These are phyloP conservation scores for Vaccinium vitisidaea DNA, from an alignment of 148 eudicot genomes.

Conservation along the genomic window DNA sequence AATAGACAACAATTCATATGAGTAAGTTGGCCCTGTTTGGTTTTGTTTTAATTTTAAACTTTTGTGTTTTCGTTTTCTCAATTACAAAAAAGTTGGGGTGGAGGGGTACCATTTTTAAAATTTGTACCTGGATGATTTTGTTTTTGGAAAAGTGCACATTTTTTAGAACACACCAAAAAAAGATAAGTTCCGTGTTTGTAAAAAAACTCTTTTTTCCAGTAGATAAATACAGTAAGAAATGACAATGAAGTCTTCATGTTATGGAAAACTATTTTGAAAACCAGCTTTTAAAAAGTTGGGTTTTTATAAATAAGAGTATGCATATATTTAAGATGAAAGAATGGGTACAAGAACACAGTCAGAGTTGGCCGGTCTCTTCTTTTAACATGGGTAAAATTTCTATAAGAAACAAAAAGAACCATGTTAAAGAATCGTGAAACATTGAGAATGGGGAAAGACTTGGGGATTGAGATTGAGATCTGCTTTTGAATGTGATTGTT, in stretches of 20 bases:
- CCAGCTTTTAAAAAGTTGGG: neutral
- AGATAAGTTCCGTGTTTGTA: neutral
- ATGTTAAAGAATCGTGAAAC: constrained; percentile 12
- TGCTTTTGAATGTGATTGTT: constrained; percentile 20
- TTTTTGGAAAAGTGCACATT: neutral
- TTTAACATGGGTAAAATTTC: neutral
- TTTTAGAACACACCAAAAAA: neutral
- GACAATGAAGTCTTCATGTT: neutral
- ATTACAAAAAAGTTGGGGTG: no score
- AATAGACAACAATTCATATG: neutral
- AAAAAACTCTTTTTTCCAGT: neutral
- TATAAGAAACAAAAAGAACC: neutral
- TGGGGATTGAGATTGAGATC: constrained; percentile 22
- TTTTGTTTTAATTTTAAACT: neutral
- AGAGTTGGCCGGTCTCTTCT: neutral
- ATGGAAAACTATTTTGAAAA: neutral
- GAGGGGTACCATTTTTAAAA: no score
- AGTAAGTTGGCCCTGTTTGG: neutral
- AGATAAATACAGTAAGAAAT: neutral
- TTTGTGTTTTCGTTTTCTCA: neutral
- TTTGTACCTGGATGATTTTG: neutral
- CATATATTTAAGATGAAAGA: neutral
- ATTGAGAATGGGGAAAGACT: constrained; percentile 29
- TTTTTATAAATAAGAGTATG: neutral
- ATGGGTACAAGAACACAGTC: neutral